Base-by-base conservation (phyloP, 768 basidiomycete genomes). In the Psilocybe tampanensis region DNA sequence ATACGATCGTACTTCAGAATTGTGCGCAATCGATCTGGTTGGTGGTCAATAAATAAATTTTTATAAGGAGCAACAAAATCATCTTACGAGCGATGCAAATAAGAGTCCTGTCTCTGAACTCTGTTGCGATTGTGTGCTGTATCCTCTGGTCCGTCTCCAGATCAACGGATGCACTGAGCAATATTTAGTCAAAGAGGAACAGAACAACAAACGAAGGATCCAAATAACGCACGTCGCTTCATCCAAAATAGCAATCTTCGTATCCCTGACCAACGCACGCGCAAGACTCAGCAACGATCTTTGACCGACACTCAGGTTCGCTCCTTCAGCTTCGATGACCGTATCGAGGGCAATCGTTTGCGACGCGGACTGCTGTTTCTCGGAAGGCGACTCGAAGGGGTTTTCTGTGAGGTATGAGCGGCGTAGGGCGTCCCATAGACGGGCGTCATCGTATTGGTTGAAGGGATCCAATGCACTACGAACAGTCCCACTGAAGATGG, bases 81-180 rank as follows among this genome's bases (percentile, higher is more conserved):
- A 39, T 77, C 86, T 68, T 63, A 89, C 86, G 90, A 47, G 88
- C 89, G 60, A 92, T 92, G 68, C 88, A 90, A 21, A 93, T 71
- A 15, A 92, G 76, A 0, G 92, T 93, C 51, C 86, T 82, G 62
- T 88, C 84, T 42, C 72, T 75, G 75, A 94, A 94, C 68, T 87
- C 82, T 5, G 73, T 78, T 7, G 86, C 79, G 49, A 95, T 94
- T 2, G 92, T 94, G 34, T 82, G 74, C 64, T 95, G 92, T 52
- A 95, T 92, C 70, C 87, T 89, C 58, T 83, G 74, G 69, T 94
- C 92, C 0, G 90, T 94, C 67, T 89, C 89, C 47, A 86, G 77
- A 63, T 91, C 89, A 11, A 92, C 88, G 5, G 86, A 88, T 11
- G 88, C 88, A 75, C 66, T 70, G 33, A 39, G 36, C 12, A 8